phyloP scores from a whole-genome alignment of 257 asterid species.

The Misopates orontium region DNA sequence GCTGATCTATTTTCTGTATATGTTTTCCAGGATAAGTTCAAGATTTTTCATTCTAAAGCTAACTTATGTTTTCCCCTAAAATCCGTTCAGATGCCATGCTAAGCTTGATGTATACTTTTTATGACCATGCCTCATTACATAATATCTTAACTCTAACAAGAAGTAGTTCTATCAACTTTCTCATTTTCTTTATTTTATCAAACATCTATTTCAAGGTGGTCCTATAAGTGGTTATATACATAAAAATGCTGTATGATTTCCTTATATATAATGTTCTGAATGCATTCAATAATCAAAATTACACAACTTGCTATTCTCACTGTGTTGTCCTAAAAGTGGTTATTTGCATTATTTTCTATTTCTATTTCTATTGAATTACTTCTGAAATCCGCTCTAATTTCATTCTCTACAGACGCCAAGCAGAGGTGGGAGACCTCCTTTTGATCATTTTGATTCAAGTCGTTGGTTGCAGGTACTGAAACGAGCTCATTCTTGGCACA shows the following conservation, averaged over 20 bases:
- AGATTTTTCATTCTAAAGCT: constrained; percentile 20
- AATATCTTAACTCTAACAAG: not conserved
- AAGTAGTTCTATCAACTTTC: constrained; percentile 2
- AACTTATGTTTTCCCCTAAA: constrained; percentile 4
- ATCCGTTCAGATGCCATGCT: constrained; percentile 14
- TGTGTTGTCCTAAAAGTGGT: not conserved
- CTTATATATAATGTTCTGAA: not conserved
- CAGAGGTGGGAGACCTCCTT: constrained; percentile 88
- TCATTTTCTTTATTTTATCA: constrained; percentile 8
- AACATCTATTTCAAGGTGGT: constrained; percentile 9
- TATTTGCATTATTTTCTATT: not conserved
- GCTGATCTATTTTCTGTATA: constrained; percentile 9
- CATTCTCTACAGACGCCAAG: constrained; percentile 59
- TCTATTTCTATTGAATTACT: constrained; percentile 15
- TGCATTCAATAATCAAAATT: constrained; percentile 9
- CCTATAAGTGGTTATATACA: constrained; percentile 14
- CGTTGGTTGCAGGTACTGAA: constrained; percentile 70
- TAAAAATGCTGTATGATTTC: constrained; percentile 11
- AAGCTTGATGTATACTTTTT: constrained; percentile 23
- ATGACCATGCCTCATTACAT: not conserved
- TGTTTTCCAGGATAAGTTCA: not conserved
- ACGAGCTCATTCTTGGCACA: not conserved
- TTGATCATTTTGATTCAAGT: constrained; percentile 78
- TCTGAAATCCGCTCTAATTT: constrained; percentile 17
- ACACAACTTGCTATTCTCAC: constrained; percentile 20